phyloP scores from a whole-genome alignment of 2,329 filamentous ascomycete species.

The Phialophora chinensis region DNA sequence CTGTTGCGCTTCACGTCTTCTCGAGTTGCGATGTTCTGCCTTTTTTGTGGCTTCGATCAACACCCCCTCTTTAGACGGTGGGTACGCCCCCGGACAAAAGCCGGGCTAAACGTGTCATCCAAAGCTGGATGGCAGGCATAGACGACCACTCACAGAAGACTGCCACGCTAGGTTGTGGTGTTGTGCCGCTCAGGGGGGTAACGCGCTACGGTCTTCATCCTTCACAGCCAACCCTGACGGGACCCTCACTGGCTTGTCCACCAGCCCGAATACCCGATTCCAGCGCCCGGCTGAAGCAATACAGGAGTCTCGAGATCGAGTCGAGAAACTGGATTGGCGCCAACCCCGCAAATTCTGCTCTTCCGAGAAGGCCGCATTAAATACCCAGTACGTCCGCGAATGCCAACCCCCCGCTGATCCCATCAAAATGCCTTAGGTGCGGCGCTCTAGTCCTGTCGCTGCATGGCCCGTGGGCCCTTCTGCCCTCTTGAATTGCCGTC shows the following conservation, averaged over 20 bases:
- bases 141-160: constrained; percentile 15
- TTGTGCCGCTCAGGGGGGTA: background rate
- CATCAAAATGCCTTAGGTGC: background rate
- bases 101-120: constrained; percentile 13
- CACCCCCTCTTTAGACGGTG: constrained; percentile 12
- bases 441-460: background rate
- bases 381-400: background rate
- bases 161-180: background rate
- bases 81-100: constrained; percentile 16
- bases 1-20: background rate
- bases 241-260: background rate
- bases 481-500: background rate
- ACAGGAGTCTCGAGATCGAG: constrained; percentile 30
- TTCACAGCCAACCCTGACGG: background rate
- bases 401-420: background rate
- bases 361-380: constrained; percentile 32
- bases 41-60: constrained; percentile 14
- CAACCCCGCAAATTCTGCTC: constrained; percentile 34
- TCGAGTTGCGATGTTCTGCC: background rate
- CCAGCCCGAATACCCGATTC: background rate
- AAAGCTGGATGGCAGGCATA: constrained; percentile 7
- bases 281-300: background rate
- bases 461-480: background rate
- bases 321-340: constrained; percentile 18
- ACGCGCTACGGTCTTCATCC: constrained; percentile 1